These are phyloP conservation scores for Austroboletus eburneus DNA, from an alignment of 768 basidiomycete species.

Conservation along the genomic window DNA sequence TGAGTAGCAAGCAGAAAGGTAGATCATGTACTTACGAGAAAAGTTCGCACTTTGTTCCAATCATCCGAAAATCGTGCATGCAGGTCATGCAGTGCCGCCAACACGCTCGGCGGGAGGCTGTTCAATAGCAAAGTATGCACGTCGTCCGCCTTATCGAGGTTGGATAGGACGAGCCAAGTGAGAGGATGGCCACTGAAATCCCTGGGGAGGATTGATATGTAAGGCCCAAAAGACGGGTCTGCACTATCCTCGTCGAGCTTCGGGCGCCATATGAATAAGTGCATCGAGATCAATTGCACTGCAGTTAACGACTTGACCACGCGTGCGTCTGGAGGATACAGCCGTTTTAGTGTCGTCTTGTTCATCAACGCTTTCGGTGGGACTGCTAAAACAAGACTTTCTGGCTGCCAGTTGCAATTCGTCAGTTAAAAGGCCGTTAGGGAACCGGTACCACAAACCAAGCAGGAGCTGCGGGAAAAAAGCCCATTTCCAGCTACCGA, in stretches of 20 bases:
- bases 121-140: constrained; percentile 34
- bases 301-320: constrained; percentile 43
- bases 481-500: constrained; percentile 62
- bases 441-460: constrained; percentile 31
- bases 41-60: constrained; percentile 48
- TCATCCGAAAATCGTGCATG: constrained; percentile 51
- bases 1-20: not conserved
- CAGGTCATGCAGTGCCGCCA: constrained; percentile 39
- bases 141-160: constrained; percentile 8
- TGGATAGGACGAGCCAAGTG: constrained; percentile 54
- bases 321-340: constrained; percentile 43
- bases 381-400: constrained; percentile 59
- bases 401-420: constrained; percentile 37
- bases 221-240: constrained; percentile 66
- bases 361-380: constrained; percentile 74
- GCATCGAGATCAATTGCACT: constrained; percentile 74
- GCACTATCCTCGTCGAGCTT: constrained; percentile 34
- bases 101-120: constrained; percentile 47
- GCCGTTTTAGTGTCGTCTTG: constrained; percentile 54
- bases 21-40: constrained; percentile 44
- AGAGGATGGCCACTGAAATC: constrained; percentile 79
- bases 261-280: constrained; percentile 69
- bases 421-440: not conserved
- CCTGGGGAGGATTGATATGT: constrained; percentile 71
- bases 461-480: constrained; percentile 44